Percentiles rank a stretch among this genome's conserved stretches.
Conservation (phyloP, 2,329 filamentous ascomycete genomes). For the Didymella sp. region DNA sequence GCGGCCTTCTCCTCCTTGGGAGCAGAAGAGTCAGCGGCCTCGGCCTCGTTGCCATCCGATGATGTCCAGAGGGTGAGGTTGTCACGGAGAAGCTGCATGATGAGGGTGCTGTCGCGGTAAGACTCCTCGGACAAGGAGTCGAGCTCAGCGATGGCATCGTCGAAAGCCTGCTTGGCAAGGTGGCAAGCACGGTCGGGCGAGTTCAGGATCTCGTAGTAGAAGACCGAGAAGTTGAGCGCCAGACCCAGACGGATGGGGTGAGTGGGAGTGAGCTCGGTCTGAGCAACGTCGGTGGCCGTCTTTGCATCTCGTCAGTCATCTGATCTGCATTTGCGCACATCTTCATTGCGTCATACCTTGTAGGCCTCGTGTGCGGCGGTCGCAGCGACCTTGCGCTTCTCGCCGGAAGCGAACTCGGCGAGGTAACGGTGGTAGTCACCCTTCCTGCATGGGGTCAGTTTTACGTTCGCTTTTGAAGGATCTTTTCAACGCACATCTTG, state of each 20-base stretch:
- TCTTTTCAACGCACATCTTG: constrained; percentile 81
- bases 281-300: constrained; percentile 97
- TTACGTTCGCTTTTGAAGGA: constrained; percentile 11
- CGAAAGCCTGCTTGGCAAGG: constrained; percentile 98
- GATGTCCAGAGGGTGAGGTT: constrained; percentile 99
- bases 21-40: constrained; percentile 64
- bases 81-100: constrained; percentile 98
- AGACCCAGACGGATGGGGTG: constrained; percentile 98
- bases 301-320: constrained; percentile 50
- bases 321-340: constrained; percentile 15
- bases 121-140: constrained; percentile 97
- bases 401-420: constrained; percentile 89
- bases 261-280: constrained; percentile 95
- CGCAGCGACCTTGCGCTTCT: constrained; percentile 89
- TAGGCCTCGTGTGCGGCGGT: constrained; percentile 92
- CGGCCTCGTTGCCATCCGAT: constrained; percentile 82
- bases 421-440: constrained; percentile 97
- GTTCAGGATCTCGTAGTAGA: constrained; percentile 99
- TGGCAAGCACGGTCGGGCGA: constrained; percentile 97
- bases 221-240: constrained; percentile 98
- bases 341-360: constrained; percentile 72
- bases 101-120: constrained; percentile 97
- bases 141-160: constrained; percentile 97
- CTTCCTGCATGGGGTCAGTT: constrained; percentile 69
- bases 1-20: constrained; percentile 69